Evolutionary conservation across 1,139 yeast genomes (phyloP).

Genomic region (Zygosaccharomyces pseudobailii): DNA sequence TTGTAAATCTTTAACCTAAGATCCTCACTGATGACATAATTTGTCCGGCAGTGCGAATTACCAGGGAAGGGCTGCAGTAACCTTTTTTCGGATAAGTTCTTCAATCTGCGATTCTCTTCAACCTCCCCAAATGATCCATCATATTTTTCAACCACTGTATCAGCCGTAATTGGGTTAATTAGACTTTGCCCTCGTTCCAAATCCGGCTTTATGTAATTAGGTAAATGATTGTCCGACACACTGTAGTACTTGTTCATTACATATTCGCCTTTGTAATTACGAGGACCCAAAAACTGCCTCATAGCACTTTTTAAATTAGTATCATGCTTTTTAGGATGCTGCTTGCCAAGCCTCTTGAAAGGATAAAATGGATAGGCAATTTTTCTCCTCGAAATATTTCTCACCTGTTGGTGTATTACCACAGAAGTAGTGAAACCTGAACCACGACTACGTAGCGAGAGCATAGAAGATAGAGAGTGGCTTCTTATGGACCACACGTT

Average conservation of each 20-base stretch:
- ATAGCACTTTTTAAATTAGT: constrained; percentile 35
- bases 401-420: constrained; percentile 30
- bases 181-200: constrained; percentile 42
- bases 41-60: constrained; percentile 67
- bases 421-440: constrained; percentile 8
- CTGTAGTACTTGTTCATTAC: constrained; percentile 67
- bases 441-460: constrained; percentile 5
- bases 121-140: constrained; percentile 22
- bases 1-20: constrained; percentile 56
- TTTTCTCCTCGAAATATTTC: constrained; percentile 40
- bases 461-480: constrained; percentile 1
- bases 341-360: constrained; percentile 40
- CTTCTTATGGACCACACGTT: not conserved
- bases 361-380: constrained; percentile 47
- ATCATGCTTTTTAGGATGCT: constrained; percentile 41
- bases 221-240: constrained; percentile 66
- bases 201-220: constrained; percentile 70
- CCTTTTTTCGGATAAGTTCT: constrained; percentile 35
- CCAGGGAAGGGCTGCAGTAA: constrained; percentile 71
- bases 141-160: constrained; percentile 25
- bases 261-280: constrained; percentile 79
- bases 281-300: constrained; percentile 68
- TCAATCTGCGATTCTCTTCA: constrained; percentile 15
- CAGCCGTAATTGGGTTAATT: constrained; percentile 38
- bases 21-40: constrained; percentile 51